Evolutionary conservation across 495 filamentous ascomycete species (phyloP).

Genomic region (Aspergillus asperescens): DNA sequence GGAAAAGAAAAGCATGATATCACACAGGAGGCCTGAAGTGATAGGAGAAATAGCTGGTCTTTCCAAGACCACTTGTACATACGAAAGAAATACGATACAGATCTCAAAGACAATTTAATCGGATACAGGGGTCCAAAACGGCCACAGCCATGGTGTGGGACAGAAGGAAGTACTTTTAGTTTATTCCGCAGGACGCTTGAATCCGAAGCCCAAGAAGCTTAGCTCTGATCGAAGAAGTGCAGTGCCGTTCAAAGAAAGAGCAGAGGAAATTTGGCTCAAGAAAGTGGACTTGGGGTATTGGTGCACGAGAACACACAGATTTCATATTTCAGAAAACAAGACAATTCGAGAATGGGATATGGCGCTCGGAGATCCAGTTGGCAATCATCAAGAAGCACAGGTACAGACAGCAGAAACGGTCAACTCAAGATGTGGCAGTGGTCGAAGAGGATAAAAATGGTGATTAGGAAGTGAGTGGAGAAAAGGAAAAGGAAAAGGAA

Average conservation of each 20-base stretch:
- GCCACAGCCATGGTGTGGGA: slow-evolving; percentile 25
- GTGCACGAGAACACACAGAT: slow-evolving; percentile 45
- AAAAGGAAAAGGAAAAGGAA: slow-evolving; percentile 11
- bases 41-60: slow-evolving; percentile 14
- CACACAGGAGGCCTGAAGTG: slow-evolving; percentile 8
- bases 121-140: slow-evolving; percentile 22
- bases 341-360: slow-evolving; percentile 35
- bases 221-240: slow-evolving; percentile 28
- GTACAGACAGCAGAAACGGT: slow-evolving; percentile 7
- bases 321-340: slow-evolving; percentile 39
- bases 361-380: slow-evolving; percentile 43
- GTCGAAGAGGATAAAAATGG: slow-evolving; percentile 7
- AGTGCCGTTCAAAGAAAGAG: slow-evolving; percentile 31
- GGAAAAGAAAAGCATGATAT: slow-evolving; percentile 4
- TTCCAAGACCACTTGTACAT: slow-evolving; percentile 29
- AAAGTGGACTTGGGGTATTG: slow-evolving; percentile 47
- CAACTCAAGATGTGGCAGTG: slow-evolving; percentile 8
- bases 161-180: slow-evolving; percentile 36
- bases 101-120: slow-evolving; percentile 27
- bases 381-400: slow-evolving; percentile 27
- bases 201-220: slow-evolving; percentile 36
- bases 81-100: slow-evolving; percentile 35
- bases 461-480: slow-evolving; percentile 14
- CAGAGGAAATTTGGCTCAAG: slow-evolving; percentile 34
- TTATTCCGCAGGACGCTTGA: slow-evolving; percentile 36